Evolutionary conservation across 2,329 filamentous ascomycete species (phyloP), one percentile per base, ranked within the genome.

Genomic region (Epichloe glyceriae): DNA sequence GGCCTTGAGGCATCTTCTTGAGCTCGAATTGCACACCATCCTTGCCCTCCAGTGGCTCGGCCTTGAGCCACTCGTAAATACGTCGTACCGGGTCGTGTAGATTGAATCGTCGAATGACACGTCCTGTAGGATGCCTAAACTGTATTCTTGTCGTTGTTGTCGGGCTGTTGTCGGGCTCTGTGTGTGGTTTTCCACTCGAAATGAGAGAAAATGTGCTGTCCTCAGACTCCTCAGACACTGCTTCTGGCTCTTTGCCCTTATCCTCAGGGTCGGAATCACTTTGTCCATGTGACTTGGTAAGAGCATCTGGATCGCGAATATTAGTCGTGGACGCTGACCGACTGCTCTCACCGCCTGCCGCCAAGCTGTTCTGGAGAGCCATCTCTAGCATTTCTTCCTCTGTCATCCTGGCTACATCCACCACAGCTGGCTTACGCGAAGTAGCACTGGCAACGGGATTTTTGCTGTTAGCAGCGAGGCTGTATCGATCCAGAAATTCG

Each of bases 331-430:
- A 67, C 14, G 64, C 62, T 11, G 65, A 64, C 10, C 64, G 60
- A 60, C 63, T 55, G 60, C 64, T 63, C 41, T 54, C 56, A 37
- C 58, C 58, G 15, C 58, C 63, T 2, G 75, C 78, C 14, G 81
- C 83, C 44, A 97, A 71, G 62, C 90, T 96, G 69, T 94, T 93
- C 64, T 90, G 82, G 62, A 98, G 67, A 0, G 93, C 93, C 78
- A 96, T 83, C 66, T 96, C 86, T 58, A 98, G 72, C 89, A 95
- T 95, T 70, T 98, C 90, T 47, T 97, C 90, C 64, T 98, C 93
- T 0, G 88, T 95, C 84, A 98, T 91, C 39, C 86, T 82, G 52
- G 86, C 85, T 2, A 96, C 79, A 56, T 91, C 87, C 50, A 86
- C 75, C 48, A 79, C 74, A 62, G 84, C 83, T 44, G 79, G 73